Conservation (phyloP, 139 green algal species). For the Coelastrella sp. region DNA sequence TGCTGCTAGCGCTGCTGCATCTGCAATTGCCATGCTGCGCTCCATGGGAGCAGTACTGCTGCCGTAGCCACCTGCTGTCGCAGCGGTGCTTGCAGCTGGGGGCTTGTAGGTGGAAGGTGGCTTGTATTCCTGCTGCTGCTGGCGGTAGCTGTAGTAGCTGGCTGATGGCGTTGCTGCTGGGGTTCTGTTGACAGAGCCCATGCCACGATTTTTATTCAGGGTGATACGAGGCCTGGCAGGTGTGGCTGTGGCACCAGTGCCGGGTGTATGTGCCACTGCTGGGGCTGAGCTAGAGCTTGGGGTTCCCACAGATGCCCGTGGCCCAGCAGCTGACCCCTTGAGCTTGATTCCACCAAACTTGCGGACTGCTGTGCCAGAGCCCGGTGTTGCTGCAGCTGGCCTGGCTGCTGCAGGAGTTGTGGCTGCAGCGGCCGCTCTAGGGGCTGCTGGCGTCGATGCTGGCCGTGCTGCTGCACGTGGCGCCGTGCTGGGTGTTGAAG, state of each 20-base stretch:
- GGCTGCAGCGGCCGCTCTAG: not conserved
- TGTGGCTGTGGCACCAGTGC: not conserved
- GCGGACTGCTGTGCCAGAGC: not conserved
- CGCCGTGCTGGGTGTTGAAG: not conserved
- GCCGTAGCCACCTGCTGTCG: not conserved
- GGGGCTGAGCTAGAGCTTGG: not conserved
- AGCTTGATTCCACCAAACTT: constrained; percentile 35
- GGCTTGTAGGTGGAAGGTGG: not conserved
- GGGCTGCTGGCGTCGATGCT: not conserved
- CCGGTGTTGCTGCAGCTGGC: constrained; percentile 7
- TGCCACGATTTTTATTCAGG: constrained; percentile 15
- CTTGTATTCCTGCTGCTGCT: not conserved
- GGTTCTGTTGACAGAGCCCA: not conserved
- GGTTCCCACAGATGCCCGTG: not conserved
- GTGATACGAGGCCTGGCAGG: constrained; percentile 17
- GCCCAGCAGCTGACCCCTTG: constrained; percentile 3
- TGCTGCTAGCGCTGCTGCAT: not conserved
- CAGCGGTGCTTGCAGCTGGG: not conserved
- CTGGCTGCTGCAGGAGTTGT: not conserved
- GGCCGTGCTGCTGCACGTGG: not conserved
- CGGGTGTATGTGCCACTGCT: not conserved
- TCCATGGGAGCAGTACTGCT: not conserved
- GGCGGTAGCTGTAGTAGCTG: not conserved
- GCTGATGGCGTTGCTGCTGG: not conserved
- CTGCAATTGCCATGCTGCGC: not conserved